phyloP scores from a whole-genome alignment of 176 grass and related monocot genomes.

The Zoysia pacifica region DNA sequence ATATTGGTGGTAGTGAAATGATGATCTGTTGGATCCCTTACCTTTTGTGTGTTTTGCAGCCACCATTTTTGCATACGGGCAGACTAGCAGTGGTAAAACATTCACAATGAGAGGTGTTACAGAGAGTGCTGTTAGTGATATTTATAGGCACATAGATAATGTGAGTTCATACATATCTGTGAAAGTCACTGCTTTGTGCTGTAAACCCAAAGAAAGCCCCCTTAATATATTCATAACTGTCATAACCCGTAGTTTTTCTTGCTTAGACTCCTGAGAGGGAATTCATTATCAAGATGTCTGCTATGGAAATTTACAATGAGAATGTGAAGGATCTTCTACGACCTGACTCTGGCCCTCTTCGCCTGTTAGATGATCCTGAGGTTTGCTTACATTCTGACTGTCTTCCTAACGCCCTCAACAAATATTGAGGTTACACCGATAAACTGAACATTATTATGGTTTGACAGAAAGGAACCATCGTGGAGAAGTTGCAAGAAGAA shows the following conservation, averaged over 20 bases:
- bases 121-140: conserved; percentile 83
- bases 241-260: conserved; percentile 30
- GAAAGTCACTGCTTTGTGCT: conserved; percentile 12
- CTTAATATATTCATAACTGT: conserved; percentile 14
- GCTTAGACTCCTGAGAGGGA: conserved; percentile 77
- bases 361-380: conserved; percentile 97
- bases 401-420: background rate
- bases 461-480: conserved; percentile 87
- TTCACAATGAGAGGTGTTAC: conserved; percentile 93
- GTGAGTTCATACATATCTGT: conserved; percentile 46
- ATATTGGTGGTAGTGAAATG: background rate
- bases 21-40: conserved; percentile 5
- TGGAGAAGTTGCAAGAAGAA: conserved; percentile 94
- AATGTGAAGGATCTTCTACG: conserved; percentile 89
- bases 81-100: conserved; percentile 99
- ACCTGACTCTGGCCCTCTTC: conserved; percentile 83
- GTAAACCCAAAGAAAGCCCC: background rate
- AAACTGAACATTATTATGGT: conserved; percentile 27
- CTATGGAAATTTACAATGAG: conserved; percentile 95
- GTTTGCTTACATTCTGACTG: conserved; percentile 42
- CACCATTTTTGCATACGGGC: conserved; percentile 89
- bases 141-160: conserved; percentile 61
- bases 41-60: conserved; percentile 52
- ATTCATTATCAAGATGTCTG: conserved; percentile 61
- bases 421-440: conserved; percentile 25